These are phyloP conservation scores for Irpex sp. DNA, from an alignment of 1,284 basidiomycete genomes.

Conservation along the genomic window DNA sequence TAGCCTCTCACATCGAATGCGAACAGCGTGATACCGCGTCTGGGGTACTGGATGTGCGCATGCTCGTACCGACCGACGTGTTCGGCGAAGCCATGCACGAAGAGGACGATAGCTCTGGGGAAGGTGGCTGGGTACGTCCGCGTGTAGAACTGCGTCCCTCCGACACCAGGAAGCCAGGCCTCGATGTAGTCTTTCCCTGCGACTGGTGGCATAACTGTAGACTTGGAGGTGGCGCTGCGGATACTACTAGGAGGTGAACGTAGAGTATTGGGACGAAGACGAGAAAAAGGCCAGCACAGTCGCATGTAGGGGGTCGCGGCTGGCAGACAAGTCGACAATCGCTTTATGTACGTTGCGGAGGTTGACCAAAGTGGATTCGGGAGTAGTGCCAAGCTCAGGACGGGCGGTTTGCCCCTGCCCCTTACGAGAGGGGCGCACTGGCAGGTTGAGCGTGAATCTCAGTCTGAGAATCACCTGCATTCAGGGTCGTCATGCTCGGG, in stretches of 20 bases:
- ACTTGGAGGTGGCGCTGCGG: neutral
- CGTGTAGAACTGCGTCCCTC: conserved; percentile 39
- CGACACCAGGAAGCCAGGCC: conserved; percentile 34
- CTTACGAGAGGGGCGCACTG: too few species aligned
- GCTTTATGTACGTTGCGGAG: neutral
- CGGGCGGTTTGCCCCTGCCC: too few species aligned
- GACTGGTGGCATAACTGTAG: neutral
- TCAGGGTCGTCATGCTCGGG: too few species aligned
- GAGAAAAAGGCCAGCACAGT: neutral
- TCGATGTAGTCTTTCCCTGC: conserved; percentile 15
- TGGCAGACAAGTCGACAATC: neutral
- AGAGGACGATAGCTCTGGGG: conserved; percentile 65
- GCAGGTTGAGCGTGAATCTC: too few species aligned
- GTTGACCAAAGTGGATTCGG: neutral
- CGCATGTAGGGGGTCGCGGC: neutral
- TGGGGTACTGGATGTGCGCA: conserved; percentile 56
- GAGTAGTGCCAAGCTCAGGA: too few species aligned
- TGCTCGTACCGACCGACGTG: conserved; percentile 73
- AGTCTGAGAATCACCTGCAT: too few species aligned
- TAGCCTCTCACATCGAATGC: conserved; percentile 86
- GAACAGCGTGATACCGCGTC: conserved; percentile 60
- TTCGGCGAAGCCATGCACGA: conserved; percentile 82
- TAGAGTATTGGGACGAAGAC: neutral
- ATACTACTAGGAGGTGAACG: neutral
- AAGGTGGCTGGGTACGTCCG: conserved; percentile 33